Conservation (phyloP, 208 protist genomes). For the Tritrichomonas foetus region DNA sequence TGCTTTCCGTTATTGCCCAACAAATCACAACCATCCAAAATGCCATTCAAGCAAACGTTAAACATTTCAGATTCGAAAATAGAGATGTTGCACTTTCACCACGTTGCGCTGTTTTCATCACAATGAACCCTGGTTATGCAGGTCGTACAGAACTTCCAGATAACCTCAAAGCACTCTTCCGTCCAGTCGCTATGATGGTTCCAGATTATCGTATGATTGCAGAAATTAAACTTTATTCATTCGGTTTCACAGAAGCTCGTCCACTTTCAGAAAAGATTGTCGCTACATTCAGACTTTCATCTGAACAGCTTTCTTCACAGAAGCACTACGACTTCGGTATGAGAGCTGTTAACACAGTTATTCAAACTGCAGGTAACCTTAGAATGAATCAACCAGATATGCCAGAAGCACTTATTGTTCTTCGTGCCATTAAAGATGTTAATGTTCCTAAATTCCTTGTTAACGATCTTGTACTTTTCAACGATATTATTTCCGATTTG, state of each 20-base stretch:
- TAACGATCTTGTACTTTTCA: conserved; percentile 74
- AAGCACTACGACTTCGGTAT: conserved; percentile 97
- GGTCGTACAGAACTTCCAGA: conserved; percentile 91
- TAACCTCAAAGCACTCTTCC: conserved; percentile 78
- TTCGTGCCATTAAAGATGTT: conserved; percentile 82
- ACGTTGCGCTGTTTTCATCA: conserved; percentile 69
- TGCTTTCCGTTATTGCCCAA: conserved; percentile 60
- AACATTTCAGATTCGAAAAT: conserved; percentile 58
- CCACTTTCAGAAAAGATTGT: conserved; percentile 90
- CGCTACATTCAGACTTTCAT: conserved; percentile 87
- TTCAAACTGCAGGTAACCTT: conserved; percentile 81
- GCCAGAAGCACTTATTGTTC: conserved; percentile 79
- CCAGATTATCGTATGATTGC: conserved; percentile 96
- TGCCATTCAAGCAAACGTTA: conserved; percentile 53
- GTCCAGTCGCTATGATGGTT: conserved; percentile 87
- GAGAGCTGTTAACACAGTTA: conserved; percentile 94
- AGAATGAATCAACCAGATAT: conserved; percentile 81
- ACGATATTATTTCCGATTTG: conserved; percentile 88
- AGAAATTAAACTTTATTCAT: conserved; percentile 91
- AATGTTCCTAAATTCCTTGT: conserved; percentile 94
- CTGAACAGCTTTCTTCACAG: conserved; percentile 85
- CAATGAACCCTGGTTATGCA: conserved; percentile 94
- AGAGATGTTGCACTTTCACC: conserved; percentile 55
- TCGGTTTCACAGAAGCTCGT: conserved; percentile 86
- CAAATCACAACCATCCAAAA: conserved; percentile 58